Base-by-base conservation (phyloP, 1,139 yeast species). In the Taiozyma sp. region DNA sequence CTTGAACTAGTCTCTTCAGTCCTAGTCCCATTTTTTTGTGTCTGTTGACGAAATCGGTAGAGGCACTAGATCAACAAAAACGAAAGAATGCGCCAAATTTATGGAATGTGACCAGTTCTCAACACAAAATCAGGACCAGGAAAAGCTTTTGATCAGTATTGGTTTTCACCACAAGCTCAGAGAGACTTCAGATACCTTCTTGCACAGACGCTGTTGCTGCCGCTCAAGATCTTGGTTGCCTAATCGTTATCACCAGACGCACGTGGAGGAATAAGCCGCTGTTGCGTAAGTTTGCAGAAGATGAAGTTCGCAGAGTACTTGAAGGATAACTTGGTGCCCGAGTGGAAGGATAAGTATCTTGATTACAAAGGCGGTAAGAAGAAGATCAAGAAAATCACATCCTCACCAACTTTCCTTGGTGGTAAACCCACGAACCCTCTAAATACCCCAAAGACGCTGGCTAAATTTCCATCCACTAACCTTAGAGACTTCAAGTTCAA, bases 281-380 rank as follows among this genome's bases (percentile, higher is more conserved):
- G 36, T 32, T 32, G 8, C 5, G 14, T 8, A n/a, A n/a, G 19
- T 32, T 32, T 8, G 19, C 16, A 32, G 24, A 27, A 14, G 38
- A 68, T 68, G 71, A 67, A 67, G 58, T 68, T 68, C 51, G 71
- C 68, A 42, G 60, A 64, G 65, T 63, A 59, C 49, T 57, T 70
- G 34, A 54, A 62, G 27, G 73, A 70, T 47, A 67, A 66, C 47
- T 56, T 69, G 55, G 73, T 69, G 48, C 96, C 96, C 2, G 97
- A 90, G 66, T 90, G 97, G 97, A 76, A 82, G 59, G 82, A 80
- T 54, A 91, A 86, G 65, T 90, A 91, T 61, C 72, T 91, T 42
- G 84, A 89, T 67, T 91, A 91, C 65, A 85, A 84, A 64, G 70
- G 70, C 28, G 87, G 87, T 22, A 83, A 83, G 67, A 81, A 80